A percentile compares a stretch with the other conserved stretches of the same genome.
These are phyloP conservation scores for Astraeus odoratus DNA, from an alignment of 768 basidiomycete species.

Conservation along the genomic window DNA sequence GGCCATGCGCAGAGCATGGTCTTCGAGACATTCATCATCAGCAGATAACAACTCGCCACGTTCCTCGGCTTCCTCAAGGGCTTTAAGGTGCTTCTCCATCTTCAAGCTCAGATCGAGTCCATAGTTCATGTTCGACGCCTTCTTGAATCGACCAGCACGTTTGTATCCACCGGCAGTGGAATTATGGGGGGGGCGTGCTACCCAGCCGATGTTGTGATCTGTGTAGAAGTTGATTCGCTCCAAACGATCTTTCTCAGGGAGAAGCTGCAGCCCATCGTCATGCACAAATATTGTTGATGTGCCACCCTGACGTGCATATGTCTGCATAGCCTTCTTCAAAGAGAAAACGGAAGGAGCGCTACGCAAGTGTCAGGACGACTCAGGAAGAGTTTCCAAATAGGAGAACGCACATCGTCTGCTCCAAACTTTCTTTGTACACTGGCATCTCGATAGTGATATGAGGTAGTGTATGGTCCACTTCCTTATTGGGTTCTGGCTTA, in stretches of 20 bases:
- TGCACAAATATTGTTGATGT: conserved; percentile 70
- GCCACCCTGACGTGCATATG: conserved; percentile 80
- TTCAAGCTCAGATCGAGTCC: conserved; percentile 45
- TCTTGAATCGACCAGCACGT: conserved; percentile 79
- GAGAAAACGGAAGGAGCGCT: conserved; percentile 67
- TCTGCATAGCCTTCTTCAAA: conserved; percentile 79
- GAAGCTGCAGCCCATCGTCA: conserved; percentile 65
- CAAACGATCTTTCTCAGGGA: conserved; percentile 51
- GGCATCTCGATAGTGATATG: conserved; percentile 80
- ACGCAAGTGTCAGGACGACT: background rate
- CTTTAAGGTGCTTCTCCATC: conserved; percentile 41
- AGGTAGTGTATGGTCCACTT: conserved; percentile 57
- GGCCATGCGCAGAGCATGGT: conserved; percentile 64
- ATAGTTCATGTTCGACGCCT: conserved; percentile 85
- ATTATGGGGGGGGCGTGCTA: conserved; percentile 68
- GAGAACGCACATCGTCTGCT: conserved; percentile 67
- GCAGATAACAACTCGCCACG: conserved; percentile 28
- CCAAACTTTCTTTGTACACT: conserved; percentile 82
- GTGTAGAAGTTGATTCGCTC: conserved; percentile 65
- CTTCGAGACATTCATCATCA: conserved; percentile 50
- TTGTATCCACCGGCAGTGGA: conserved; percentile 41
- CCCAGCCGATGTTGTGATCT: conserved; percentile 68
- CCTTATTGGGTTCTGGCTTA: conserved; percentile 53
- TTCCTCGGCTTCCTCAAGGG: conserved; percentile 38
- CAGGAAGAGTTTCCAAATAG: background rate